Conservation (phyloP, 192 early-diverging fungal species). For the Coemansia sp. region DNA sequence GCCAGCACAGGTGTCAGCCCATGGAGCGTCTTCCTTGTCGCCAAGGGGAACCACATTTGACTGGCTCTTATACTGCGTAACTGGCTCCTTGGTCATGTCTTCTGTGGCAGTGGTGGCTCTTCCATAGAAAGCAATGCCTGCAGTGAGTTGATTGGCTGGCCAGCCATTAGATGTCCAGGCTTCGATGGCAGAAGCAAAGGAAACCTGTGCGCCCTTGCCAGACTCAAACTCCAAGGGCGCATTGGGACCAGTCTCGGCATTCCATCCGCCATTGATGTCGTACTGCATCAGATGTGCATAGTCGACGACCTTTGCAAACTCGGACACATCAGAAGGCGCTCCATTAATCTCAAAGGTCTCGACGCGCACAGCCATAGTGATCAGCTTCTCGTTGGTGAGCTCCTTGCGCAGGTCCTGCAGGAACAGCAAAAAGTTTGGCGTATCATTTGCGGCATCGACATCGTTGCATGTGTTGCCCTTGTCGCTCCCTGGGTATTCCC, state of each 20-base stretch:
- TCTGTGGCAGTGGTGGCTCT: constrained; percentile 44
- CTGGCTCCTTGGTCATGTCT: constrained; percentile 26
- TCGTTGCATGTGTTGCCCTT: constrained; percentile 29
- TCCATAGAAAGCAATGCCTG: constrained; percentile 64
- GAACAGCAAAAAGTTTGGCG: constrained; percentile 60
- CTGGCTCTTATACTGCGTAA: constrained; percentile 31
- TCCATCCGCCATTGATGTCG: constrained; percentile 61
- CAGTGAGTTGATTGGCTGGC: constrained; percentile 59
- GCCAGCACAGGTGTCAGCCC: constrained; percentile 54
- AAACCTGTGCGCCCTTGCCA: constrained; percentile 35
- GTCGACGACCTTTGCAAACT: constrained; percentile 60
- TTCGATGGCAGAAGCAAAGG: constrained; percentile 53
- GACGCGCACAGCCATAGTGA: constrained; percentile 62
- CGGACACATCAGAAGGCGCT: constrained; percentile 55
- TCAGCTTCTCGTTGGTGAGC: constrained; percentile 53
- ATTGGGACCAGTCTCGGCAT: constrained; percentile 55
- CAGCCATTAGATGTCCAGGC: constrained; percentile 59
- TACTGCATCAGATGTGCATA: constrained; percentile 68
- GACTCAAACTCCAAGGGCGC: constrained; percentile 51
- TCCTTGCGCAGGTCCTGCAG: constrained; percentile 57
- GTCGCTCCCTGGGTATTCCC: constrained; percentile 60
- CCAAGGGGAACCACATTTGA: constrained; percentile 36
- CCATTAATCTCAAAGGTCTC: constrained; percentile 55
- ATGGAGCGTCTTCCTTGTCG: constrained; percentile 57
- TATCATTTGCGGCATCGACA: constrained; percentile 56